Base-by-base conservation (phyloP, 441 rosid genomes). In the Biscutella laevigata region DNA sequence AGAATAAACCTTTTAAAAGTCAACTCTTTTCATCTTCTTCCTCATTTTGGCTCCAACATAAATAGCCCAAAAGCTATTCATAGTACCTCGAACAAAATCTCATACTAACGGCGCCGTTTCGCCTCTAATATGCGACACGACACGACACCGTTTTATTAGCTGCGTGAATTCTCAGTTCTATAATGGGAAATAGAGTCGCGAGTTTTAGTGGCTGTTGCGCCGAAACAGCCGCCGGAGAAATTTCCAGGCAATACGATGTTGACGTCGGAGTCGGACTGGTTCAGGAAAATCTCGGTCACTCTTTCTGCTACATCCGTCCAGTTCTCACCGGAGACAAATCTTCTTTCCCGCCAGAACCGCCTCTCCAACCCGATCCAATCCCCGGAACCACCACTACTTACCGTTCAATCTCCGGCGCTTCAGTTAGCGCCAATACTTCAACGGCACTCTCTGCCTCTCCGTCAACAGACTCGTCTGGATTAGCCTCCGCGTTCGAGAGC, bases 361-460 rank as follows among this genome's bases (percentile, higher is more conserved):
- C 69, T 12, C 35, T 59, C 1, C 48, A 39, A 8, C 53, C 69
- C 59, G 66, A 61, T 10, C 41, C 75, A n/a, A 26, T 53, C n/a
- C 34, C 67, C 11, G 62, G 39, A 46, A 59, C 26, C 1, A 64
- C 76, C 32, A 74, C 77, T 12, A 66, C 79, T 14, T 80, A 77
- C 64, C 71, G 72, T 21, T 71, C 83, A 21, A 80, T 83, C 41
- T 78, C 91, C 60, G 91, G 91, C 28, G 91, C 91, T 7, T 83
- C 87, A 8, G 77, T 80, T 46, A 70, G 91, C 58, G 87, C 91
- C 54, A 83, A 83, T 68, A 41, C 67, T 27, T 75, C 91, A 1
- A 69, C 86, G 25, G 64, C 67, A 0, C 78, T 71, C 36, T 70
- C 85, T 14, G 67, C 64, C 32, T 67, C 78, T 4, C 66, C 69